Percentiles rank a stretch among this genome's conserved stretches.
phyloP scores from a whole-genome alignment of 2,329 filamentous ascomycete genomes.

The Verticillium zaregamsianum region DNA sequence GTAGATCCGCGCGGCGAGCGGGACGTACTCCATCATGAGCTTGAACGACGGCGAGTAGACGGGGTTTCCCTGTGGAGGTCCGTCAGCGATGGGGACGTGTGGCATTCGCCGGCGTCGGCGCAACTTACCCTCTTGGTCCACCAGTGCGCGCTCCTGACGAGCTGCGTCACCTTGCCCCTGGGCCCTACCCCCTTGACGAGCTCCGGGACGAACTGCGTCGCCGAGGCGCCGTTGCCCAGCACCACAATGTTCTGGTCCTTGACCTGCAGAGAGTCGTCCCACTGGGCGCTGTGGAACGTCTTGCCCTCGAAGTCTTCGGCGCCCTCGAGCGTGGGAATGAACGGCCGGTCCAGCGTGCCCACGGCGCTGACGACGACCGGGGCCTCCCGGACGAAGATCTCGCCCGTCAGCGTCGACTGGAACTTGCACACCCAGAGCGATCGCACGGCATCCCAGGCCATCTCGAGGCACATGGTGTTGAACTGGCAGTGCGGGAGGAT shows the following conservation, averaged over 20 bases:
- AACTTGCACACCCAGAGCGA: slow-evolving; percentile 5
- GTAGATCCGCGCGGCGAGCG: not conserved
- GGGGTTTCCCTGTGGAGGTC: not conserved
- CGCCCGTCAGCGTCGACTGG: slow-evolving; percentile 7
- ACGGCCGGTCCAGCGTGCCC: slow-evolving; percentile 11
- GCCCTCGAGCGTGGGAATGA: not conserved
- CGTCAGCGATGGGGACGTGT: not conserved
- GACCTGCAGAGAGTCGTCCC: slow-evolving; percentile 34
- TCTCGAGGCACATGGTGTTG: slow-evolving; percentile 8
- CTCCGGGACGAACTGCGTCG: slow-evolving; percentile 42
- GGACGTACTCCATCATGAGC: not conserved
- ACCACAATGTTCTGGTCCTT: slow-evolving; percentile 28
- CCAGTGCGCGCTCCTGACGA: slow-evolving; percentile 1
- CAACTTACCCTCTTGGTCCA: not conserved
- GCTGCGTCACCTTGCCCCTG: not conserved
- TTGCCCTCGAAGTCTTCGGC: slow-evolving; percentile 3
- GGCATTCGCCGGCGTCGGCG: not conserved
- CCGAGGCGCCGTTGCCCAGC: slow-evolving; percentile 39
- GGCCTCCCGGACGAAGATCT: slow-evolving; percentile 2
- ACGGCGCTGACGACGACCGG: slow-evolving; percentile 1
- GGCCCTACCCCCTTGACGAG: slow-evolving; percentile 18
- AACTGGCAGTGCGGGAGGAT: slow-evolving; percentile 15
- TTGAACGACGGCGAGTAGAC: not conserved
- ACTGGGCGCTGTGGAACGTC: slow-evolving; percentile 15
- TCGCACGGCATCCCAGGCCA: not conserved